Evolutionary conservation across 257 asterid species (phyloP).

Genomic region (Fraxinus excelsior): DNA sequence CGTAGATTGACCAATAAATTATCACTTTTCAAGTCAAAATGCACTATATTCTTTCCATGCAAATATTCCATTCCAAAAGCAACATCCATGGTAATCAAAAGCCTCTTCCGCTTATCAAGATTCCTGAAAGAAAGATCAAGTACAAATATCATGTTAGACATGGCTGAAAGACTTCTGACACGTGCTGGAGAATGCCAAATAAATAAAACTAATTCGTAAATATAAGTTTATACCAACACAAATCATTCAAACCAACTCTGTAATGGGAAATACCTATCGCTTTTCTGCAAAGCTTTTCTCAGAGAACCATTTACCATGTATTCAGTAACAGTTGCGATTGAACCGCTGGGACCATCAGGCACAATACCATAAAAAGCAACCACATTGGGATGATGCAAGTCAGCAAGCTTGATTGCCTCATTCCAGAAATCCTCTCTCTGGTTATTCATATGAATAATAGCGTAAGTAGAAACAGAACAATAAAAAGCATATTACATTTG

Average conservation of each 20-base stretch:
- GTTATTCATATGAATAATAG: constrained; percentile 20
- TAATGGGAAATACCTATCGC: constrained; percentile 61
- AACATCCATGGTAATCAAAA: constrained; percentile 91
- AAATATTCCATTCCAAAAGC: constrained; percentile 99
- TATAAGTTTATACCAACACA: not conserved
- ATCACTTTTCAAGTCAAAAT: constrained; percentile 97
- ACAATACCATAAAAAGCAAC: constrained; percentile 99
- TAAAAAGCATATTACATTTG: not conserved
- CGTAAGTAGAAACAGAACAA: constrained; percentile 13
- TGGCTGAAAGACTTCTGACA: not conserved
- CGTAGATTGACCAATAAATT: constrained; percentile 96
- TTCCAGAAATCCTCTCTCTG: constrained; percentile 99
- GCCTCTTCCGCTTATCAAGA: constrained; percentile 91
- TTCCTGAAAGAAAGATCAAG: constrained; percentile 43
- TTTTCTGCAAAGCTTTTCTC: constrained; percentile 86
- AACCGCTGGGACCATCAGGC: constrained; percentile 91
- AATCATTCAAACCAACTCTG: not conserved
- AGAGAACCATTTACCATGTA: constrained; percentile 98
- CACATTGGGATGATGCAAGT: constrained; percentile 98
- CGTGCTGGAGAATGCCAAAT: not conserved
- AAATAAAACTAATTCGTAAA: not conserved
- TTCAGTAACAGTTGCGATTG: constrained; percentile 97
- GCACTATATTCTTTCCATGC: constrained; percentile 95
- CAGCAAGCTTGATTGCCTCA: constrained; percentile 97
- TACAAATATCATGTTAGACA: constrained; percentile 17